A percentile compares a stretch with the other conserved stretches of the same genome.
phyloP scores from a whole-genome alignment of 1,139 yeast genomes.

The Pichia sorboxylosa region DNA sequence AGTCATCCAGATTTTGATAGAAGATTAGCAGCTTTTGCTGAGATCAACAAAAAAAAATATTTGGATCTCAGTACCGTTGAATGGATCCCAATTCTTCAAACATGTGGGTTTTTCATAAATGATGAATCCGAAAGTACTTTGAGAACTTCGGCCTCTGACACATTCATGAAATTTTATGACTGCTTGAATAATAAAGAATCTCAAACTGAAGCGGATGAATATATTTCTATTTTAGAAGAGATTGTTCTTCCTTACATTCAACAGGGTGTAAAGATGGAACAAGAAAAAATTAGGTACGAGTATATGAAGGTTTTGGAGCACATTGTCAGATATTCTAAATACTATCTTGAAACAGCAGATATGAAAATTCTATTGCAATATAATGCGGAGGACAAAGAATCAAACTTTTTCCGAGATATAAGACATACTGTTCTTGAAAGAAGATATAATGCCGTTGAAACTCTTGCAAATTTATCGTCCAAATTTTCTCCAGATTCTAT shows the following conservation, averaged over 20 bases:
- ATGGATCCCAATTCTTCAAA: constrained; percentile 73
- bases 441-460: constrained; percentile 70
- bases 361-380: constrained; percentile 45
- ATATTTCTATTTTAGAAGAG: constrained; percentile 38
- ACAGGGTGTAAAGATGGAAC: constrained; percentile 51
- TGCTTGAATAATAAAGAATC: constrained; percentile 31
- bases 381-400: constrained; percentile 61
- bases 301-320: constrained; percentile 58
- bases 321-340: constrained; percentile 40
- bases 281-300: constrained; percentile 60
- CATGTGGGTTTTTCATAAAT: constrained; percentile 57
- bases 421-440: constrained; percentile 78
- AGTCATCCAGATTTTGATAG: constrained; percentile 73
- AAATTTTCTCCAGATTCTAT: constrained; percentile 46
- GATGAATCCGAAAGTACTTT: constrained; percentile 75
- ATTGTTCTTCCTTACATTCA: constrained; percentile 56
- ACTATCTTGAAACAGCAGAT: constrained; percentile 47
- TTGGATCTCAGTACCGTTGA: constrained; percentile 36
- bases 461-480: constrained; percentile 35
- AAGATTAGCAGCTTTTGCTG: constrained; percentile 56
- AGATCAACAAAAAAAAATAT: constrained; percentile 48
- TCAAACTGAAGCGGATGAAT: constrained; percentile 23
- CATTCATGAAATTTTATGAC: constrained; percentile 58
- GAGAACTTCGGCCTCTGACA: constrained; percentile 64
- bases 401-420: constrained; percentile 71